These are phyloP conservation scores for Paspalum notatum DNA, from an alignment of 176 grass and related monocot species.

Conservation along the genomic window DNA sequence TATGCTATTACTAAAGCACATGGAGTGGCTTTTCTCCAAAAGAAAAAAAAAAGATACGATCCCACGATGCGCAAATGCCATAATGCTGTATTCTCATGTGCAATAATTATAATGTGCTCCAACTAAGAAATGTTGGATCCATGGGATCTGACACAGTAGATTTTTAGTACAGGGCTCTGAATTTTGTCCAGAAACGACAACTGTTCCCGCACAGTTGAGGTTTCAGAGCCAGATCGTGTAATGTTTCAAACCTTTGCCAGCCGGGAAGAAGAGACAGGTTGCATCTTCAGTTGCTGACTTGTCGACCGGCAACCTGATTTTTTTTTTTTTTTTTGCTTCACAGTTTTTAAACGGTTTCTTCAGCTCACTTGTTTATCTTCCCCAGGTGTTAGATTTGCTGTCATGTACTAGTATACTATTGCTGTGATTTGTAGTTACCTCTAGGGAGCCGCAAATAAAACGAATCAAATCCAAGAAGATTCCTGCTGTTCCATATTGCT, in stretches of 20 bases:
- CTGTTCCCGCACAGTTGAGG: slow-evolving; percentile 6
- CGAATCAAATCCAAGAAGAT: slow-evolving; percentile 41
- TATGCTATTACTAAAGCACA: slow-evolving; percentile 25
- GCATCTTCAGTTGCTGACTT: slow-evolving; percentile 15
- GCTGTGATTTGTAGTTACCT: slow-evolving; percentile 21
- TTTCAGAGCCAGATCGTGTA: slow-evolving; percentile 4
- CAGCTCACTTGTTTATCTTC: slow-evolving; percentile 16
- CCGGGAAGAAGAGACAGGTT: background rate
- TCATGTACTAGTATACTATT: background rate
- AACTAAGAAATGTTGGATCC: background rate
- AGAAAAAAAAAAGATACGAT: background rate
- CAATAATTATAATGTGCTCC: slow-evolving; percentile 32
- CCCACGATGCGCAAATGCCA: background rate
- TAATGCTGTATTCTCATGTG: background rate
- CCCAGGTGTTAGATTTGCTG: slow-evolving; percentile 13
- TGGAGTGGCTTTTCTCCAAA: background rate
- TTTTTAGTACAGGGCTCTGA: background rate
- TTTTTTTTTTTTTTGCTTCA: background rate
- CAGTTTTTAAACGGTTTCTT: background rate
- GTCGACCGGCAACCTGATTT: slow-evolving; percentile 8
- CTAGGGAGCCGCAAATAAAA: background rate
- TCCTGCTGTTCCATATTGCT: background rate
- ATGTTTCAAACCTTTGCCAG: slow-evolving; percentile 1
- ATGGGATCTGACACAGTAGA: background rate
- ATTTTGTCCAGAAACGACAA: slow-evolving; percentile 8